Evolutionary conservation across 2,329 filamentous ascomycete species (phyloP).

Genomic region (Lecanicillium sp.): DNA sequence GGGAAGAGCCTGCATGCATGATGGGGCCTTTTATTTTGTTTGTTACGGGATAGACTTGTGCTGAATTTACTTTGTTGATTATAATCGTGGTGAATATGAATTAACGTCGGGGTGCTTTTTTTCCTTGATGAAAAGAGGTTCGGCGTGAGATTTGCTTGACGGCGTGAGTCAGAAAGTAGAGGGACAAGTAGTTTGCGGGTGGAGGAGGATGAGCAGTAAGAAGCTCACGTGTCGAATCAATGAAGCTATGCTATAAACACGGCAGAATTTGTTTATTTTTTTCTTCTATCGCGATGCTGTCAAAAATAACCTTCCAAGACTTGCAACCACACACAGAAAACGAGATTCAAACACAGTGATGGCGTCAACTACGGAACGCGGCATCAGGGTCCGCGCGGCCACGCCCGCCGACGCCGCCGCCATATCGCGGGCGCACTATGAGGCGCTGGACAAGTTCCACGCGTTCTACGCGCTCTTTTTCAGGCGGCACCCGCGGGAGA

Average conservation of each 20-base stretch:
- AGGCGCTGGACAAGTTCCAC: constrained; percentile 16
- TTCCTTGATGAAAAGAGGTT: neutral
- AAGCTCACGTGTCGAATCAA: too few relatives aligned
- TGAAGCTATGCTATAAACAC: too few relatives aligned
- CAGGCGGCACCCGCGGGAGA: constrained; percentile 13
- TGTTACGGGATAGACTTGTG: constrained; percentile 10
- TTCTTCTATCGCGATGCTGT: too few relatives aligned
- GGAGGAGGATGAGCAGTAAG: too few relatives aligned
- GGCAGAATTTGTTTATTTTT: too few relatives aligned
- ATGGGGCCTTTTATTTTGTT: constrained; percentile 10
- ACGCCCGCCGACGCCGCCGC: constrained; percentile 13
- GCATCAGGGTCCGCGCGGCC: constrained; percentile 14
- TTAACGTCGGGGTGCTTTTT: too few relatives aligned
- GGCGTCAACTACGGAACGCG: too few relatives aligned
- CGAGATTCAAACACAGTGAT: too few relatives aligned
- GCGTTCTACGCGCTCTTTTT: constrained; percentile 20
- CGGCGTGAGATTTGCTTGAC: neutral
- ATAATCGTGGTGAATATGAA: too few relatives aligned
- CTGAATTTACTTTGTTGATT: neutral
- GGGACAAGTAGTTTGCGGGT: neutral
- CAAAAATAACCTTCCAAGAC: too few relatives aligned
- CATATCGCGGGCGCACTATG: constrained; percentile 17
- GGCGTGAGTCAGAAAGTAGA: constrained; percentile 6
- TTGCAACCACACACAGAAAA: too few relatives aligned
- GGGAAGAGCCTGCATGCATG: constrained; percentile 11